A percentile compares a stretch with the other conserved stretches of the same genome.
Evolutionary conservation across 495 filamentous ascomycete species (phyloP).

Genomic region (Penicillium psychrofluorescens): DNA sequence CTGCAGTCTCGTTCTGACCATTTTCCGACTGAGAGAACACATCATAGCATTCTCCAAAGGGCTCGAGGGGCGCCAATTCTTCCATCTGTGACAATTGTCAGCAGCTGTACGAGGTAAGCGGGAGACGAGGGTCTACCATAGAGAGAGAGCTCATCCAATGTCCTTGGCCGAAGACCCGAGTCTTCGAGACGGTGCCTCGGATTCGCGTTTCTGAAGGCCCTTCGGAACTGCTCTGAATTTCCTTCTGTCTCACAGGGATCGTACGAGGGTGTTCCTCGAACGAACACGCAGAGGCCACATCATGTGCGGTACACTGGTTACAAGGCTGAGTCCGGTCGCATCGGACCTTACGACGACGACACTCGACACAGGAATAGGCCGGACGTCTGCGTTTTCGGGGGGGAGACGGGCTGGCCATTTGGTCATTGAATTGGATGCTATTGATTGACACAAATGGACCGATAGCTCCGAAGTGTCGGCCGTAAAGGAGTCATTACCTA

Average conservation of each 20-base stretch:
- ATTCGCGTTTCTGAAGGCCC: slow-evolving; percentile 3
- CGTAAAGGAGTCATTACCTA: too few species aligned
- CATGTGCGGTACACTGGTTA: slow-evolving; percentile 4
- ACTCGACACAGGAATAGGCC: slow-evolving; percentile 11
- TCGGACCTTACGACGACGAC: slow-evolving; percentile 16
- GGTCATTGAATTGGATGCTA: too few species aligned
- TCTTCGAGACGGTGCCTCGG: slow-evolving; percentile 18
- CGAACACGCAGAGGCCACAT: slow-evolving; percentile 23
- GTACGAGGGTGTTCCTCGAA: too few species aligned
- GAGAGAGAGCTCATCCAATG: slow-evolving; percentile 26
- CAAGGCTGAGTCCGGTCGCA: slow-evolving; percentile 12
- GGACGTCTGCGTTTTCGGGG: slow-evolving; percentile 12
- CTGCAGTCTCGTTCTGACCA: neutral
- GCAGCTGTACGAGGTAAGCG: slow-evolving; percentile 20
- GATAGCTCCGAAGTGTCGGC: too few species aligned
- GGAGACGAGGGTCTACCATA: slow-evolving; percentile 19
- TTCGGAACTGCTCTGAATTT: slow-evolving; percentile 26
- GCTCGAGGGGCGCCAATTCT: slow-evolving; percentile 10
- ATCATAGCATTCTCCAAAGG: slow-evolving; percentile 11
- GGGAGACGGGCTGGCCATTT: too few species aligned
- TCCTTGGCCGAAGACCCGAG: slow-evolving; percentile 18
- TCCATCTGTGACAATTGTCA: slow-evolving; percentile 10
- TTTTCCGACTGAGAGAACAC: slow-evolving; percentile 8
- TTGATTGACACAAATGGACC: too few species aligned
- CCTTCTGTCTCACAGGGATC: too few species aligned